phyloP scores from a whole-genome alignment of 83 land plant species.

The Larix sibirica region DNA sequence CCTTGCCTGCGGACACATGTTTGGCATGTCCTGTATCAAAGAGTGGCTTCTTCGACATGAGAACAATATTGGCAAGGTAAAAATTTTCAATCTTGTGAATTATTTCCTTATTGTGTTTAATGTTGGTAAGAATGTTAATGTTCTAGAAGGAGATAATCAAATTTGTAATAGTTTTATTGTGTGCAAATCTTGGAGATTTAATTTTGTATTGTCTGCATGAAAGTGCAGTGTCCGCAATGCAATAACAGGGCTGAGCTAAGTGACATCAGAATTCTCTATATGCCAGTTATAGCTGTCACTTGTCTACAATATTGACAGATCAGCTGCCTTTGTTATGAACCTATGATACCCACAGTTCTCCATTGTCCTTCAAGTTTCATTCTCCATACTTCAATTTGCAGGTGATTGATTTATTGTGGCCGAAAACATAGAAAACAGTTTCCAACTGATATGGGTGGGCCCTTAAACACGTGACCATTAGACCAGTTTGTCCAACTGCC shows the following conservation, averaged over 20 bases:
- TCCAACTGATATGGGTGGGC: too few species aligned
- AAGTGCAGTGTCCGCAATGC: slow-evolving; percentile 11
- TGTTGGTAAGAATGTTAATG: too few species aligned
- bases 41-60: neutral
- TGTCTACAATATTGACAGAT: neutral
- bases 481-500: too few species aligned
- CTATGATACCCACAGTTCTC: too few species aligned
- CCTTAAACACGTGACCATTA: too few species aligned
- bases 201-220: neutral
- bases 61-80: neutral
- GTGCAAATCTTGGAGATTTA: neutral
- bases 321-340: too few species aligned
- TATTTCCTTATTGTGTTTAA: too few species aligned
- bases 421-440: too few species aligned
- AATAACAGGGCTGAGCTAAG: neutral
- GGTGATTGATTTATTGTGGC: too few species aligned
- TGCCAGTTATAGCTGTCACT: neutral
- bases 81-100: too few species aligned
- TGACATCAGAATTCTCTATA: slow-evolving; percentile 8
- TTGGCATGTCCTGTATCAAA: slow-evolving; percentile 8
- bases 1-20: slow-evolving; percentile 7
- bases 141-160: neutral
- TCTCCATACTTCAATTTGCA: too few species aligned
- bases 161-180: neutral
- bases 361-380: too few species aligned